phyloP scores from a whole-genome alignment of 306 rosid genomes.

The Cucurbita moschata region DNA sequence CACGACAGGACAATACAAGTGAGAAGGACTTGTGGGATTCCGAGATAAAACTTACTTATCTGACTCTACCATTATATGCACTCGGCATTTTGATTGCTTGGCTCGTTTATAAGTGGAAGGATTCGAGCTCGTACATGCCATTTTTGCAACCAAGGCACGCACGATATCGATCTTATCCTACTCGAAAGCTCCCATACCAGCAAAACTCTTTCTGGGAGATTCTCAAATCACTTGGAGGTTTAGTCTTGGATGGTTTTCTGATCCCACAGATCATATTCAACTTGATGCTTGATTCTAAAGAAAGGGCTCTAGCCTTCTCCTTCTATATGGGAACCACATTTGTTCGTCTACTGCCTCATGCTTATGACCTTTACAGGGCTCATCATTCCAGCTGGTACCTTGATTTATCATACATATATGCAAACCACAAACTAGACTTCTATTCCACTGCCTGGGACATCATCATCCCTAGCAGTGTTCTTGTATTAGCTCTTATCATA shows the following conservation, averaged over 20 bases:
- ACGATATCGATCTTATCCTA: constrained; percentile 8
- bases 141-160: constrained; percentile 27
- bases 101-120: constrained; percentile 33
- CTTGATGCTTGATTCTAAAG: constrained; percentile 33
- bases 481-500: constrained; percentile 40
- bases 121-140: constrained; percentile 15
- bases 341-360: constrained; percentile 73
- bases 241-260: constrained; percentile 64
- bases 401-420: constrained; percentile 51
- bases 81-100: constrained; percentile 43
- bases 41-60: constrained; percentile 46
- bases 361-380: constrained; percentile 73
- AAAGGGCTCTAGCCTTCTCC: constrained; percentile 28
- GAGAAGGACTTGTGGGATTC: constrained; percentile 37
- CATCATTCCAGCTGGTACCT: constrained; percentile 42
- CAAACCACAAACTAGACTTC: constrained; percentile 55
- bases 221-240: constrained; percentile 53
- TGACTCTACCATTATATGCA: constrained; percentile 49
- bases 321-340: constrained; percentile 59
- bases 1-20: constrained; percentile 39
- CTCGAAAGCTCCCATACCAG: constrained; percentile 8
- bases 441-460: constrained; percentile 86
- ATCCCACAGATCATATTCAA: constrained; percentile 65
- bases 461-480: constrained; percentile 40
- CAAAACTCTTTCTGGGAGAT: constrained; percentile 47